Conservation (phyloP, 371 early-diverging fungal species). For the Haplosporangium sp. region DNA sequence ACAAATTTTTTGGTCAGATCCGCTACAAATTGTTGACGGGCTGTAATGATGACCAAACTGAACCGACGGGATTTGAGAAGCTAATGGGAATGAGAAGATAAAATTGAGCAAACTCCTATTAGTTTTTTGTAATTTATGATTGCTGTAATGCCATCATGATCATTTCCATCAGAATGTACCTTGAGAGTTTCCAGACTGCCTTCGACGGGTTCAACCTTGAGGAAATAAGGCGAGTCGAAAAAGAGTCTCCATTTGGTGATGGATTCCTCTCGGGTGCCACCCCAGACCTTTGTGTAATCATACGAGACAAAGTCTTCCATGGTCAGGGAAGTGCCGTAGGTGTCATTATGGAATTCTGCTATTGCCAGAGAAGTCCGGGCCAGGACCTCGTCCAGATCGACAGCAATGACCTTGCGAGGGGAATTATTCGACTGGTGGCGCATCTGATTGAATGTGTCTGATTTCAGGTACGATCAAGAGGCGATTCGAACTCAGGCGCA, state of each 20-base stretch:
- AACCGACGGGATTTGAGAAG: constrained; percentile 60
- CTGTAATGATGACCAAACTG: constrained; percentile 62
- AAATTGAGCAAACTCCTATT: not conserved
- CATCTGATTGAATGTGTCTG: constrained; percentile 8
- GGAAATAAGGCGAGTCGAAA: constrained; percentile 61
- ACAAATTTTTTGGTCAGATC: constrained; percentile 64
- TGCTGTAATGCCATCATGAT: too few species aligned
- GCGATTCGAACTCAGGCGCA: not conserved
- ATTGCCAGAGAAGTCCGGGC: constrained; percentile 58
- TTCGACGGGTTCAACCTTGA: constrained; percentile 61
- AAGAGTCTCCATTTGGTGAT: constrained; percentile 61
- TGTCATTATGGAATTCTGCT: constrained; percentile 61
- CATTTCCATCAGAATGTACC: constrained; percentile 21
- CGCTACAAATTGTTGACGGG: constrained; percentile 64
- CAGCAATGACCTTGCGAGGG: constrained; percentile 61
- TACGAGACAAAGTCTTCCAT: constrained; percentile 59
- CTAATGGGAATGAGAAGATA: constrained; percentile 9
- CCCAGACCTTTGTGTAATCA: constrained; percentile 63
- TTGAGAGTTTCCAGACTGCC: constrained; percentile 64
- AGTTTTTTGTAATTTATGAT: not conserved
- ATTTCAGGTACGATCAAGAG: not conserved
- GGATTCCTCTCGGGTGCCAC: constrained; percentile 60
- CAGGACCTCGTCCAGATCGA: constrained; percentile 65
- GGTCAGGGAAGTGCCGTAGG: constrained; percentile 53
- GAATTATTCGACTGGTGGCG: constrained; percentile 43